Evolutionary conservation across 495 filamentous ascomycete genomes (phyloP).

Genomic region (Aspergillus ellipticus): DNA sequence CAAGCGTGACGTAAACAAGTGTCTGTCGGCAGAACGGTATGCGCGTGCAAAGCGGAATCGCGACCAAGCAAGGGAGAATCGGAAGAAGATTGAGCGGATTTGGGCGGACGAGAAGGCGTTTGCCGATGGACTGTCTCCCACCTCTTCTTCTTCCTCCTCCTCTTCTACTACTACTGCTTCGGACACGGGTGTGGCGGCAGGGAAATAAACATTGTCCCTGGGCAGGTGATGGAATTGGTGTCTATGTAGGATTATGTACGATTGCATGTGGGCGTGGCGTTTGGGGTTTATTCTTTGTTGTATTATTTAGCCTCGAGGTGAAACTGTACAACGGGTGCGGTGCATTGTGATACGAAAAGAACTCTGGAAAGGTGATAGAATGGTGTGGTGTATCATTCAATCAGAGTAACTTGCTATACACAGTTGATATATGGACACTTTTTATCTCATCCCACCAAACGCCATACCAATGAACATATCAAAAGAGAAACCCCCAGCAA

Average conservation of each 20-base stretch:
- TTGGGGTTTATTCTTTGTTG: background rate
- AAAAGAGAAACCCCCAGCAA: conserved; percentile 13
- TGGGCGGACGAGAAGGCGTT: conserved; percentile 64
- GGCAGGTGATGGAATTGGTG: background rate
- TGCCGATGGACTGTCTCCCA: conserved; percentile 10
- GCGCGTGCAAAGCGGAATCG: conserved; percentile 76
- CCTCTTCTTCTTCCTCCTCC: background rate
- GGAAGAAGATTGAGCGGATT: conserved; percentile 60
- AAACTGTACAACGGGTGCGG: background rate
- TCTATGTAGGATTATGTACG: background rate
- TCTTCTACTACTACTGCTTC: background rate
- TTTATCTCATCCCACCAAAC: conserved; percentile 29
- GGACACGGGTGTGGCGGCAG: conserved; percentile 3
- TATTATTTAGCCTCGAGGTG: background rate
- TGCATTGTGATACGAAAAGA: background rate
- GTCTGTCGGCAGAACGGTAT: conserved; percentile 72
- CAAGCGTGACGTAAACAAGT: conserved; percentile 77
- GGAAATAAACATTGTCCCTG: conserved; percentile 19
- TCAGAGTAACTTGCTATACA: conserved; percentile 14
- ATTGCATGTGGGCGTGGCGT: conserved; percentile 9
- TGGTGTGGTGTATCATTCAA: background rate
- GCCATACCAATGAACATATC: conserved; percentile 27
- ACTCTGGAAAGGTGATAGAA: background rate
- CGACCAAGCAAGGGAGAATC: conserved; percentile 63
- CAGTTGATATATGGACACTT: conserved; percentile 20